A percentile compares a stretch with the other conserved stretches of the same genome.
phyloP scores from a whole-genome alignment of 202 grass and related monocot genomes.

The Cymbopogon flexuosus region DNA sequence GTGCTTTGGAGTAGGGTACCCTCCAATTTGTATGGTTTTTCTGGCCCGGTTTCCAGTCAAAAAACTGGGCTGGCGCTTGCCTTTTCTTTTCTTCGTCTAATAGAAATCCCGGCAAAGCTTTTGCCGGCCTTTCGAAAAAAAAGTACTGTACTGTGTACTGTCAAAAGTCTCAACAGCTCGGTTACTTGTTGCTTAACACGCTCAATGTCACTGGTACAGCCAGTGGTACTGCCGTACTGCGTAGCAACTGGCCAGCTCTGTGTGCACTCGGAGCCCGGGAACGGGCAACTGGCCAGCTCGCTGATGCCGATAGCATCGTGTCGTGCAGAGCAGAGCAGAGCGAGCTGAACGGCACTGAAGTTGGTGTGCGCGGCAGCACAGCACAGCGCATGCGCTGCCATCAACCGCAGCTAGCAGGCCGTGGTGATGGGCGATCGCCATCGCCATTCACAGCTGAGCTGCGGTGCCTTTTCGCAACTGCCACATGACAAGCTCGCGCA shows the following conservation, averaged over 20 bases:
- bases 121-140: no score
- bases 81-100: no score
- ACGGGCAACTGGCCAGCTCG: no score
- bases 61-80: no score
- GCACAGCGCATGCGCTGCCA: background rate
- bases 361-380: background rate
- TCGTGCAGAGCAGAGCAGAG: background rate
- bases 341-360: background rate
- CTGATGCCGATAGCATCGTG: background rate
- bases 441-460: background rate
- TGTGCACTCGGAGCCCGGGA: background rate
- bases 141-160: background rate
- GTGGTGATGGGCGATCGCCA: background rate
- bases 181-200: background rate
- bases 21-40: no score
- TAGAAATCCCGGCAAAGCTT: no score
- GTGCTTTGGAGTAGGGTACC: no score
- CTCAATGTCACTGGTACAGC: background rate
- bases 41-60: no score
- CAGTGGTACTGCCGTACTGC: background rate
- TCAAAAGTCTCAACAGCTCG: background rate
- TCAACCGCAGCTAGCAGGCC: background rate
- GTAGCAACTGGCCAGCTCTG: background rate
- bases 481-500: constrained; percentile 32
- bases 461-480: constrained; percentile 36